Conservation (phyloP, 371 early-diverging fungal genomes). For the Saksenaea oblongispora region DNA sequence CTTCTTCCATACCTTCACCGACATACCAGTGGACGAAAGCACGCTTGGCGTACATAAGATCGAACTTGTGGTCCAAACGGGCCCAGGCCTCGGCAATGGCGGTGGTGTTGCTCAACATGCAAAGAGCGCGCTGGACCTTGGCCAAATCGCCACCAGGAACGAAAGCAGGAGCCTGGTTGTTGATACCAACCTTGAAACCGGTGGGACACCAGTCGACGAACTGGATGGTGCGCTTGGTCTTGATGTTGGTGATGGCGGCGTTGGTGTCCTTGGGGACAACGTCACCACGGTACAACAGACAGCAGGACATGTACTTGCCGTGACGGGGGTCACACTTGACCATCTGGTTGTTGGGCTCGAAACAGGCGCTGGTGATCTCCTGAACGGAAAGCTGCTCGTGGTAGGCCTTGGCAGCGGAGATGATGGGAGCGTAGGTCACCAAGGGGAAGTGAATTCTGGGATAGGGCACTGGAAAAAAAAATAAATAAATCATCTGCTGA, state of each 20-base stretch:
- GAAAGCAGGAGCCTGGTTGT: conserved; percentile 83
- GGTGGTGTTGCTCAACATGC: conserved; percentile 94
- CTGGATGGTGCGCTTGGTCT: conserved; percentile 87
- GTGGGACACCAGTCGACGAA: conserved; percentile 98
- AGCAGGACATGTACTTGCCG: conserved; percentile 96
- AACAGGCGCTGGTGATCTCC: conserved; percentile 90
- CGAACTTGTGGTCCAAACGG: conserved; percentile 91
- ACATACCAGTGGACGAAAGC: conserved; percentile 99
- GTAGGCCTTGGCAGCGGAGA: conserved; percentile 85
- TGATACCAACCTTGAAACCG: conserved; percentile 96
- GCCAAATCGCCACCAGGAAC: conserved; percentile 88
- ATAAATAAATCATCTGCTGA: neutral
- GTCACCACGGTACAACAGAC: conserved; percentile 92
- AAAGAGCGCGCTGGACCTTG: conserved; percentile 87
- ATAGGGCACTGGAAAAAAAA: conserved; percentile 71
- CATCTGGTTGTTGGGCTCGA: conserved; percentile 94
- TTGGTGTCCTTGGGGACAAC: conserved; percentile 85
- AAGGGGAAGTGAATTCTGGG: conserved; percentile 96
- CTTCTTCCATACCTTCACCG: conserved; percentile 93
- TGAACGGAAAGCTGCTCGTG: conserved; percentile 89
- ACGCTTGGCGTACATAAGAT: conserved; percentile 94
- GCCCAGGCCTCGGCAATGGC: conserved; percentile 95
- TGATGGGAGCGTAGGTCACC: conserved; percentile 91
- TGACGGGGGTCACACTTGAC: conserved; percentile 93
- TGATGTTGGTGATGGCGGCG: conserved; percentile 84